Conservation (phyloP, 2,329 filamentous ascomycete genomes). For the Sarocladium strictum region DNA sequence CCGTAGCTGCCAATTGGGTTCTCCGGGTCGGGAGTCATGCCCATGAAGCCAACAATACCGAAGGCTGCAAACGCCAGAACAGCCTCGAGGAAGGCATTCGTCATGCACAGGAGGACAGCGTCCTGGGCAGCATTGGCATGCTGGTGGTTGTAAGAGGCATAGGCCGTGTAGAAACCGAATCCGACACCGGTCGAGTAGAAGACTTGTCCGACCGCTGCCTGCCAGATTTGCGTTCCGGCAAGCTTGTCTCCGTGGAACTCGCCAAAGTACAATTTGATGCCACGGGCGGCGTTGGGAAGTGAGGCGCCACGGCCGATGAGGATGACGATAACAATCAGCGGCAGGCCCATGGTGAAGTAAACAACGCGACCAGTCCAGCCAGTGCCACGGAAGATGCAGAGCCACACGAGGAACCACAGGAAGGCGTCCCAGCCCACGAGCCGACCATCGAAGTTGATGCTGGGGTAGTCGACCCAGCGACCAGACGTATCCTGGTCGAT, state of each 20-base stretch:
- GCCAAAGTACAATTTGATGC: slow-evolving; percentile 32
- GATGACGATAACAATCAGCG: slow-evolving; percentile 44
- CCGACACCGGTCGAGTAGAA: slow-evolving; percentile 35
- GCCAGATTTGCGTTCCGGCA: slow-evolving; percentile 33
- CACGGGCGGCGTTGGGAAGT: slow-evolving; percentile 40
- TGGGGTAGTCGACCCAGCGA: slow-evolving; percentile 34
- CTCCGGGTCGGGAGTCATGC: slow-evolving; percentile 22
- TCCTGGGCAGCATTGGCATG: slow-evolving; percentile 49
- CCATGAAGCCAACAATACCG: slow-evolving; percentile 42
- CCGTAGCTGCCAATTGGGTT: slow-evolving; percentile 42
- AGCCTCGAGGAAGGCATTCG: slow-evolving; percentile 47
- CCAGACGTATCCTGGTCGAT: not conserved
- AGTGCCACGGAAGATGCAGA: slow-evolving; percentile 48
- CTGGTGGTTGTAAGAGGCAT: slow-evolving; percentile 48
- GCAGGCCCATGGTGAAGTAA: slow-evolving; percentile 47
- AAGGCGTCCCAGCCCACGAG: slow-evolving; percentile 46
- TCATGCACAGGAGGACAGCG: slow-evolving; percentile 44
- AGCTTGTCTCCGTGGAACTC: slow-evolving; percentile 36
- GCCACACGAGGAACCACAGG: slow-evolving; percentile 47
- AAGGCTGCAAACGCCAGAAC: slow-evolving; percentile 36
- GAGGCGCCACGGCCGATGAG: slow-evolving; percentile 41
- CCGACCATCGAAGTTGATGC: slow-evolving; percentile 36
- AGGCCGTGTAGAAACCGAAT: slow-evolving; percentile 49
- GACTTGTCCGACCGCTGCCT: slow-evolving; percentile 44
- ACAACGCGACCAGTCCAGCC: slow-evolving; percentile 45